Conservation (phyloP, 345 rosid genomes). For the Aegle marmelos region DNA sequence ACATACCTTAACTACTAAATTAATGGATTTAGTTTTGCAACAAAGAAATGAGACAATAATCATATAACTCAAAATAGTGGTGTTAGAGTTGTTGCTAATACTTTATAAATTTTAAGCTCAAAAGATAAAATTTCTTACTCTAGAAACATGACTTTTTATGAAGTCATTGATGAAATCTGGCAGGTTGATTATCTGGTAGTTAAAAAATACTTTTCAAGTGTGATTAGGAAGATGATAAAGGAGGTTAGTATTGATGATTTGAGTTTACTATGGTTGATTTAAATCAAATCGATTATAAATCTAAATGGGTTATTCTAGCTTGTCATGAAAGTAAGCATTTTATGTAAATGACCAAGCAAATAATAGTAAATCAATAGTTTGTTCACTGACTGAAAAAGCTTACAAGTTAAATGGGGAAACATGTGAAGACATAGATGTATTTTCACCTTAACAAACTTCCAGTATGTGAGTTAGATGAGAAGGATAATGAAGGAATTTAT, state of each 20-base stretch:
- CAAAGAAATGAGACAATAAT: too few relatives aligned
- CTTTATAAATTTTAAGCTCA: background rate
- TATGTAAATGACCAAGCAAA: background rate
- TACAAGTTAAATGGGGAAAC: background rate
- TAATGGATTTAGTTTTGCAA: too few relatives aligned
- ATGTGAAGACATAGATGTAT: too few relatives aligned
- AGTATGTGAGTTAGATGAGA: too few relatives aligned
- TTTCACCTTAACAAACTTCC: too few relatives aligned
- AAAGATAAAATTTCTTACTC: background rate
- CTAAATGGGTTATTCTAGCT: background rate
- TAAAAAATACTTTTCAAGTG: too few relatives aligned
- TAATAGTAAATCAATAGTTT: background rate
- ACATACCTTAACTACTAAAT: too few relatives aligned
- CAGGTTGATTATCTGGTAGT: too few relatives aligned
- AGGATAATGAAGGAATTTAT: too few relatives aligned
- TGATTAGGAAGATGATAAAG: background rate
- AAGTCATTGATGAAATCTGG: background rate
- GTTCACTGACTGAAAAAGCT: background rate
- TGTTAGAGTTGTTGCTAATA: background rate
- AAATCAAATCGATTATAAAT: background rate
- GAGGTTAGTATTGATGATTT: background rate
- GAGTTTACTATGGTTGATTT: background rate
- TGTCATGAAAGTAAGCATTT: background rate
- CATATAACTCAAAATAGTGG: too few relatives aligned
- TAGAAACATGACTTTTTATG: background rate